These are phyloP conservation scores for Volvox reticuliferus DNA, from an alignment of 139 green algal species.

Conservation along the genomic window DNA sequence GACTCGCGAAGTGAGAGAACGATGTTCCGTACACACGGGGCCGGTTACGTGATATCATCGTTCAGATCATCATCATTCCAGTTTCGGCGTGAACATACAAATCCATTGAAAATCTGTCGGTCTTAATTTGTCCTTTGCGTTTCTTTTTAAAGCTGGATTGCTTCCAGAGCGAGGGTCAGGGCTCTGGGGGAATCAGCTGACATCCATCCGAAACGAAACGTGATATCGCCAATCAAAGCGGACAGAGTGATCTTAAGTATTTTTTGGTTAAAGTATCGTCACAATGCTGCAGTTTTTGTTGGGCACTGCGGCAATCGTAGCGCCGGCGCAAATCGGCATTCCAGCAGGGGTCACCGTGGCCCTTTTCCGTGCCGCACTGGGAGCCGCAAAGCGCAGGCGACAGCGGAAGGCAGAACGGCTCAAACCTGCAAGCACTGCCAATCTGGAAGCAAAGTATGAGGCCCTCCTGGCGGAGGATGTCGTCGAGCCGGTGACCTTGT, in stretches of 20 bases:
- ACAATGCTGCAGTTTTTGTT: constrained; percentile 60
- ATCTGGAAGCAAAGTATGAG: constrained; percentile 26
- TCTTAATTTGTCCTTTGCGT: no score
- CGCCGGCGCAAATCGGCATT: constrained; percentile 47
- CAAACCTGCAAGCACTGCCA: not conserved
- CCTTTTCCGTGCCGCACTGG: constrained; percentile 16
- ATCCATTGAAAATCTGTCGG: no score
- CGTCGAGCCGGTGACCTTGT: constrained; percentile 49
- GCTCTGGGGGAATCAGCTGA: no score
- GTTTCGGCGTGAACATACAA: no score
- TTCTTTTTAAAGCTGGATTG: no score
- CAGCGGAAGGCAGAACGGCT: not conserved
- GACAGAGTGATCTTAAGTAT: not conserved
- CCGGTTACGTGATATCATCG: no score
- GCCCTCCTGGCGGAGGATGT: not conserved
- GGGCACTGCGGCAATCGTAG: constrained; percentile 58
- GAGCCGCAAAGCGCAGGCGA: constrained; percentile 17
- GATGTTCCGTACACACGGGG: no score
- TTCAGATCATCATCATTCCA: no score
- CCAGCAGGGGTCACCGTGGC: constrained; percentile 17
- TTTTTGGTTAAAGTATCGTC: not conserved
- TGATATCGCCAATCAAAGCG: no score
- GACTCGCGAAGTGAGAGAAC: no score
- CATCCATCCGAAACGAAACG: no score
- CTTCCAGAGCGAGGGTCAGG: no score